Evolutionary conservation across 1,284 basidiomycete species (phyloP), one percentile per base, ranked within the genome.

Genomic region (Cryptococcus neoformans): DNA sequence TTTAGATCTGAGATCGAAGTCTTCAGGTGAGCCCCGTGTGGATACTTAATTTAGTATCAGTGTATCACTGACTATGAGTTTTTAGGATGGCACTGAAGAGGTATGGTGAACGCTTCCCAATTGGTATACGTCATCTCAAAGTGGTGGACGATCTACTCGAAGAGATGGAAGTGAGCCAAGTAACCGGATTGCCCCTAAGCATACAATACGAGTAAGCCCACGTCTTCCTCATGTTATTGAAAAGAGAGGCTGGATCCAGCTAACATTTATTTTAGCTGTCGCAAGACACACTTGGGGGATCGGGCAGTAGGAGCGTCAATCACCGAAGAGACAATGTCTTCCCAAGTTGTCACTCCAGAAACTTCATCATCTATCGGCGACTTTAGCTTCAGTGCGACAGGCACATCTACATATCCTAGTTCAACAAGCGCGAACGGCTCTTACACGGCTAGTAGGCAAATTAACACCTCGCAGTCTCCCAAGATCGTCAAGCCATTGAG

Each of bases 1-100:
- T 76, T 74, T 49, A 57, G 65, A 9, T 67, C 68, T 6, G 74
- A 76, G 59, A 52, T 70, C 7, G 63, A 69, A 41, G 68, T 70
- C 3, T 72, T 74, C 59, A 52, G 67, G 70, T 71, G 44, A 49
- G 63, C 57, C 38, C 28, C 41, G 6, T 44, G 16, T 46, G 4
- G 38, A 42, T 16, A 44, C 39, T 28, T 28, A 28, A 28, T 28
- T 28, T 21, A 17, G 37, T 10, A 55, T 39, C 39, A 37, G 21
- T 35, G 14, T 17, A 11, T 28, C 42, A 35, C 45, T 46, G 44
- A 44, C 9, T 45, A 17, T 17, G 9, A 16, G 11, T 16, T 9
- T 17, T 12, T 42, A 68, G 65, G 21, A 49, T 66, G 37, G 69
- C 68, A 0, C 16, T 73, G 37, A 34, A 45, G 1, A 60, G 63